Base-by-base conservation (phyloP, 371 early-diverging fungal species). In the Apophysomyces trapeziformis region DNA sequence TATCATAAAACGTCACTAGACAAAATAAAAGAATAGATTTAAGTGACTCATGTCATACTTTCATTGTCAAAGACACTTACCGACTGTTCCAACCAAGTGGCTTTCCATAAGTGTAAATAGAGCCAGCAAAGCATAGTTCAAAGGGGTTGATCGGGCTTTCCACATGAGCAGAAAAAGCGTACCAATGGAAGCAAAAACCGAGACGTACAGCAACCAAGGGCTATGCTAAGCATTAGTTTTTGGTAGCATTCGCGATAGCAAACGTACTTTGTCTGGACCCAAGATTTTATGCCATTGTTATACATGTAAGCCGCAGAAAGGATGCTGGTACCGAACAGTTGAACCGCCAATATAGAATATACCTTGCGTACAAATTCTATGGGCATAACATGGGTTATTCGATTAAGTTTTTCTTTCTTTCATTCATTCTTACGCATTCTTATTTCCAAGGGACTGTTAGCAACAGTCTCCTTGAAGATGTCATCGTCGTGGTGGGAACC, bases 351-450 rank as follows among this genome's bases (percentile, higher is more conserved):
- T 46, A 94, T 92, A 6, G 88, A 83, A 67, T 92, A 93, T 4
- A 94, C 93, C 72, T 94, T 94, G 72, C 92, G 79, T 21, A 93
- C 79, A 76, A 94, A 94, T 54, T 84, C 90, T 80, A 74, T 65
- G 58, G 21, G 7, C 18, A 58, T 41, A 13, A 41, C 41, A 41
- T 41, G 1, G 5, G 21, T 9, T 21, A n/a, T 50, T 4, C 0
- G 7, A 18, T 21, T 6, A 8, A 7, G 21, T 4, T 5, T n/a
- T 21, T 50, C 21, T 21, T 7, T 7, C n/a, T 0, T 9, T 43
- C n/a, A n/a, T 45, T 18, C n/a, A 45, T 18, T 50, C 72, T 69
- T 77, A 83, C 86, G 78, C 66, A 82, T 72, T 58, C 89, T 80
- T 66, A 90, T 82, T 65, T 78, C 81, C 11, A 81, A 65, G 45